phyloP scores from a whole-genome alignment of 1,284 basidiomycete species.

The Ustilago hordei region DNA sequence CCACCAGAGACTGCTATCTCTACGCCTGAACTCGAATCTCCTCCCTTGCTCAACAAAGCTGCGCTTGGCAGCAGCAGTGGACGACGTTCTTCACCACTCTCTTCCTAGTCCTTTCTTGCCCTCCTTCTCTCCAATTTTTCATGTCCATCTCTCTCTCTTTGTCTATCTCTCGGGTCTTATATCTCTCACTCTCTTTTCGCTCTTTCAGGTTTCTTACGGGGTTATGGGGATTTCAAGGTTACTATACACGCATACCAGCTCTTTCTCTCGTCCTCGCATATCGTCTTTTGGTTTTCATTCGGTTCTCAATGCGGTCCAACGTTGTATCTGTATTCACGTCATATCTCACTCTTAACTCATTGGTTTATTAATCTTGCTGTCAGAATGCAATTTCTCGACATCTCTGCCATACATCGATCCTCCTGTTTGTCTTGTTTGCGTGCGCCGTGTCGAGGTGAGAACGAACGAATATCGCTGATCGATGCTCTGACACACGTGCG shows the following conservation, averaged over 20 bases:
- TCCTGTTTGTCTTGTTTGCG: not conserved
- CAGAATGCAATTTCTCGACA: not conserved
- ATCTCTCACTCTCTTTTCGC: conserved; percentile 11
- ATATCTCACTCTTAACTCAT: not conserved
- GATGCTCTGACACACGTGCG: too few relatives aligned
- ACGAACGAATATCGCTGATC: too few relatives aligned
- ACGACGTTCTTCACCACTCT: conserved; percentile 22
- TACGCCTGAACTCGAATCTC: conserved; percentile 33
- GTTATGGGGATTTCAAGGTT: conserved; percentile 11
- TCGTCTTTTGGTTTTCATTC: not conserved
- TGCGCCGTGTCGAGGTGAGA: not conserved
- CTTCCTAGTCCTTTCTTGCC: conserved; percentile 5
- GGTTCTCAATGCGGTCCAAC: not conserved
- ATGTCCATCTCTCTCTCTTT: not conserved
- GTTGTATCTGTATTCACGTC: conserved; percentile 2
- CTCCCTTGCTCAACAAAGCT: conserved; percentile 2
- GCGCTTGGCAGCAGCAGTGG: not conserved
- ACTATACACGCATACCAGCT: conserved; percentile 12
- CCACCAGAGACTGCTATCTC: conserved; percentile 36
- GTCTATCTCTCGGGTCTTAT: conserved; percentile 6
- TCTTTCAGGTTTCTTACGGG: not conserved
- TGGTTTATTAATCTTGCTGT: not conserved
- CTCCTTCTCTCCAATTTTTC: not conserved
- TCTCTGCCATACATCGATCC: too few relatives aligned
- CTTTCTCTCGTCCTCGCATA: conserved; percentile 1